These are phyloP conservation scores for Apiospora pterosperma DNA, from an alignment of 2,329 filamentous ascomycete genomes.

Conservation along the genomic window DNA sequence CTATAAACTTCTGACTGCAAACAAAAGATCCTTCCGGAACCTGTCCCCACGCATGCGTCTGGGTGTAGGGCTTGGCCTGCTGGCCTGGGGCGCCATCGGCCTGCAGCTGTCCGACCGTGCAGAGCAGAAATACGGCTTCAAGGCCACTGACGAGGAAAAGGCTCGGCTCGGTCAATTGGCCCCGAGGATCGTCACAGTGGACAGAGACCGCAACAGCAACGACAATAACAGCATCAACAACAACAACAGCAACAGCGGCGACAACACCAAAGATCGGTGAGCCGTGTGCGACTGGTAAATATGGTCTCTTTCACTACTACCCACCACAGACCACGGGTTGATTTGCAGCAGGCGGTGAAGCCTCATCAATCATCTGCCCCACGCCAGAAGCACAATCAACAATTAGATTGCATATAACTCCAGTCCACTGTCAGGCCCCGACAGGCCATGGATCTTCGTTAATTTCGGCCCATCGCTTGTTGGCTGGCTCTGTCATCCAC, in stretches of 20 bases:
- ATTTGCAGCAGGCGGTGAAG: conserved; percentile 1
- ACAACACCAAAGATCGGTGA: conserved; percentile 18
- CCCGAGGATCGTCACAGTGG: conserved; percentile 61
- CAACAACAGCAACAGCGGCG: neutral
- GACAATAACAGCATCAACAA: neutral
- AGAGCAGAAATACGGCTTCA: conserved; percentile 70
- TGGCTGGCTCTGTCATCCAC: neutral
- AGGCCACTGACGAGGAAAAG: conserved; percentile 70
- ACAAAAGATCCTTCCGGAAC: conserved; percentile 62
- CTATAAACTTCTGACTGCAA: neutral
- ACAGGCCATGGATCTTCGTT: neutral
- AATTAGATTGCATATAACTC: neutral
- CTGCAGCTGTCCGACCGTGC: conserved; percentile 70
- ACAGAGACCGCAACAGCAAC: conserved; percentile 33
- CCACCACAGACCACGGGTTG: neutral
- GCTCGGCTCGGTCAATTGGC: conserved; percentile 58
- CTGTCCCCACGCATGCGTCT: conserved; percentile 69
- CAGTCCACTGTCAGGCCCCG: neutral
- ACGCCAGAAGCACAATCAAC: neutral
- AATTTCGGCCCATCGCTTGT: conserved; percentile 2
- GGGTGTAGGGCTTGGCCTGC: conserved; percentile 68
- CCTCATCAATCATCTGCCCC: conserved; percentile 1
- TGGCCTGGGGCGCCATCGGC: conserved; percentile 73
- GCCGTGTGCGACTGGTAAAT: conserved; percentile 5
- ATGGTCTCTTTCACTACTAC: neutral